Evolutionary conservation across 805 yeast species (phyloP).

Genomic region (Candida ovalis): DNA sequence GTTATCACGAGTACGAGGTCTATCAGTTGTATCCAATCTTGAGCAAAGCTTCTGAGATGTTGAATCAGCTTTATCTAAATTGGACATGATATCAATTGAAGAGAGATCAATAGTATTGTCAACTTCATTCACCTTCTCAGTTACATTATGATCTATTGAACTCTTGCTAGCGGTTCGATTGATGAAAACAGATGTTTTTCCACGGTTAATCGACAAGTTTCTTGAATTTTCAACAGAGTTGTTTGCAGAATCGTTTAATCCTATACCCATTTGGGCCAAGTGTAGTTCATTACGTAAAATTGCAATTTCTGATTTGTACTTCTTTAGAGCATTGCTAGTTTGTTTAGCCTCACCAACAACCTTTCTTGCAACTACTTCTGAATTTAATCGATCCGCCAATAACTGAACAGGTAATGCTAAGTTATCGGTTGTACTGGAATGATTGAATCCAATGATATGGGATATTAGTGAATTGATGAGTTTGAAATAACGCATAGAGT

Average conservation of each 20-base stretch:
- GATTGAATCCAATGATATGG: conserved; percentile 10
- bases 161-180: background rate
- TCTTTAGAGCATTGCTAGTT: conserved; percentile 34
- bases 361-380: conserved; percentile 49
- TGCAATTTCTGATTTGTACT: conserved; percentile 3
- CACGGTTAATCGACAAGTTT: background rate
- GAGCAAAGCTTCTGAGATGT: too few relatives aligned
- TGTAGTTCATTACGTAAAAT: background rate
- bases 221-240: background rate
- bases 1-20: too few relatives aligned
- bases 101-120: background rate
- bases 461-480: conserved; percentile 10
- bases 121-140: background rate
- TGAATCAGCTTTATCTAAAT: background rate
- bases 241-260: too few relatives aligned
- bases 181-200: background rate
- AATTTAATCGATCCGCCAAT: conserved; percentile 15
- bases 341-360: conserved; percentile 57
- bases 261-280: too few relatives aligned
- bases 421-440: conserved; percentile 8
- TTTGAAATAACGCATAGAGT: conserved; percentile 7
- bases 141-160: background rate
- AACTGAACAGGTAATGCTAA: conserved; percentile 13
- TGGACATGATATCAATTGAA: background rate
- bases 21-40: too few relatives aligned